Conservation (phyloP, 495 filamentous ascomycete genomes). For the Clohesyomyces aquaticus region DNA sequence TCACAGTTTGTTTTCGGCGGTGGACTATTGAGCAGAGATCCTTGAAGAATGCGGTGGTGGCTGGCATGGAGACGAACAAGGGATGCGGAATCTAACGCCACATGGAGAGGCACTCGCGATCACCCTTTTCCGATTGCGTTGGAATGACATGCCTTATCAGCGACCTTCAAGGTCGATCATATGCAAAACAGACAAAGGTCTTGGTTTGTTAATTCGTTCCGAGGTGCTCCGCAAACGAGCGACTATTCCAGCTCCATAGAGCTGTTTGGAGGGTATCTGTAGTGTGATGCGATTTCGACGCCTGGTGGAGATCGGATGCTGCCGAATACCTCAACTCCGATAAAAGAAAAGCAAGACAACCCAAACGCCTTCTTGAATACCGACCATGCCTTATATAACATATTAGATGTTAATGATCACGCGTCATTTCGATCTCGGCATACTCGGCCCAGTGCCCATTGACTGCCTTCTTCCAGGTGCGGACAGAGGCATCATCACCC, state of each 20-base stretch:
- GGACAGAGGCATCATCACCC: conserved; percentile 46
- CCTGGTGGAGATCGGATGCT: conserved; percentile 14
- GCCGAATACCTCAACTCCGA: conserved; percentile 3
- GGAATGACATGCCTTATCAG: neutral
- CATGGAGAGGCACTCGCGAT: neutral
- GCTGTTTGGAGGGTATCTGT: conserved; percentile 22
- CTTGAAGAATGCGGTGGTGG: conserved; percentile 34
- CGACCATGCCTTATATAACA: neutral
- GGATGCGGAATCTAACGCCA: neutral
- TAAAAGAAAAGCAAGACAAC: neutral
- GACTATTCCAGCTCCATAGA: neutral
- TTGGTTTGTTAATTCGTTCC: neutral
- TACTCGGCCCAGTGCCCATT: conserved; percentile 41
- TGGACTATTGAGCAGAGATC: conserved; percentile 9
- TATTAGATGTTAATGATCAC: conserved; percentile 7
- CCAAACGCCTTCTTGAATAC: conserved; percentile 4
- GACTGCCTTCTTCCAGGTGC: conserved; percentile 46
- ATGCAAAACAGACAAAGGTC: neutral
- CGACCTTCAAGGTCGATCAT: neutral
- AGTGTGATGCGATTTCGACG: conserved; percentile 17
- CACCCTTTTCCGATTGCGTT: neutral
- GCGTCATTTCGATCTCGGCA: conserved; percentile 36
- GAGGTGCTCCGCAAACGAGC: neutral
- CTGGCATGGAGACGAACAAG: conserved; percentile 26
- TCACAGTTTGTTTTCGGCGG: neutral